phyloP scores from a whole-genome alignment of 768 basidiomycete species.

The Holtermanniella nyarrowii region DNA sequence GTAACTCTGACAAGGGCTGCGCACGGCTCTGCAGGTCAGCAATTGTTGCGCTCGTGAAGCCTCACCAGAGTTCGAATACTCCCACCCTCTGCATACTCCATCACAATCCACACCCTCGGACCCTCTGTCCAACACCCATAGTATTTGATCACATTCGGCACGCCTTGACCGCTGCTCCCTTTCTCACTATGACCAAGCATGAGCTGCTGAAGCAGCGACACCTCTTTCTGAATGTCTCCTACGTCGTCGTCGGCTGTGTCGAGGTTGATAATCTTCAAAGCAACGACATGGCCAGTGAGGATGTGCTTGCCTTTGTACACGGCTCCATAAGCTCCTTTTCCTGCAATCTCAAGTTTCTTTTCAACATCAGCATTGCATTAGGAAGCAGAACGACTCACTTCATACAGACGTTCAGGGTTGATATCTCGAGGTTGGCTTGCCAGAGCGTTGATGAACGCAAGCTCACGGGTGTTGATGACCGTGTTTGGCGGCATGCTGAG shows the following conservation, averaged over 20 bases:
- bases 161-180: constrained; percentile 46
- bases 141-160: constrained; percentile 82
- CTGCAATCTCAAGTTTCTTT: constrained; percentile 77
- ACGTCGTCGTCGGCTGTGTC: constrained; percentile 96
- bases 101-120: constrained; percentile 94
- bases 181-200: constrained; percentile 15
- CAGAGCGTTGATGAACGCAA: constrained; percentile 24
- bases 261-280: constrained; percentile 97
- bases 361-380: no score
- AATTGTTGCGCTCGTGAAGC: not conserved
- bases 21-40: constrained; percentile 59
- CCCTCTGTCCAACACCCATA: constrained; percentile 94
- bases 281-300: constrained; percentile 75
- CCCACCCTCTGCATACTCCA: constrained; percentile 95
- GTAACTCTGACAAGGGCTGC: constrained; percentile 72
- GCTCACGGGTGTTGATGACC: constrained; percentile 15
- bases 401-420: constrained; percentile 25
- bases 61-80: constrained; percentile 69
- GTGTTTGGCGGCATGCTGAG: not conserved
- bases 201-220: constrained; percentile 79
- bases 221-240: constrained; percentile 90
- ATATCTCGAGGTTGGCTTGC: constrained; percentile 28
- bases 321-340: constrained; percentile 90
- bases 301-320: constrained; percentile 85
- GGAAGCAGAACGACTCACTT: constrained; percentile 14